Base-by-base conservation (phyloP, 2,329 filamentous ascomycete genomes). In the Diaporthe sp. region DNA sequence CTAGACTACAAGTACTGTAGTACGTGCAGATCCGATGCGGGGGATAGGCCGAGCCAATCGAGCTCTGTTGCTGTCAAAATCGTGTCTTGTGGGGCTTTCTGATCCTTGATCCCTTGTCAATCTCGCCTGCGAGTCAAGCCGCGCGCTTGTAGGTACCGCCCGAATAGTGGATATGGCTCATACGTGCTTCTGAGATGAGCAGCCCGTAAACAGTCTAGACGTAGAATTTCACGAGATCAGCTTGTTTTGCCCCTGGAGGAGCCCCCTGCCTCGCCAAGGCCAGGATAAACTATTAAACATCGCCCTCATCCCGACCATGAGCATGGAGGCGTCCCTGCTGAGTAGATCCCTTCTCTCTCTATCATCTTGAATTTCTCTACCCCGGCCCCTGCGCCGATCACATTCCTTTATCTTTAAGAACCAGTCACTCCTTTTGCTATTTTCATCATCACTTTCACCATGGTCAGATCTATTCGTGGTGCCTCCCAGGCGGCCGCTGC, bases 81-180 rank as follows among this genome's bases (percentile, higher is more conserved):
- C 65, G 65, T 19, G 13, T 53, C 22, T 31, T 53, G 65, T 68
- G 65, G 65, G 28, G 17, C 39, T 5, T 46, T 8, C 5, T 31
- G 25, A 53, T 51, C 65, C 65, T 17, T n/a, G 46, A 37, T 25
- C 65, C 65, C 46, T 53, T 53, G 65, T 68, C 65, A 68, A 68
- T 68, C 46, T 68, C 65, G 65, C 65, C 65, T 53, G 65, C 65
- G 65, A 68, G 65, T 53, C 65, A 68, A 68, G 31, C 65, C 65
- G 65, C 65, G 65, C 65, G 65, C 46, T 53, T 68, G 65, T 10
- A 25, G 22, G 65, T 53, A 53, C 46, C 65, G 65, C 65, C 65
- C 46, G 15, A 39, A 46, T 68, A 46, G 65, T 68, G 65, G 65
- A 39, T 28, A 39, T 39, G 46, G 46, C 8, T 28, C 22, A 4